Percentiles rank a stretch among this genome's conserved stretches.
phyloP scores from a whole-genome alignment of 1,284 basidiomycete species.

The Hemileia vastatrix region DNA sequence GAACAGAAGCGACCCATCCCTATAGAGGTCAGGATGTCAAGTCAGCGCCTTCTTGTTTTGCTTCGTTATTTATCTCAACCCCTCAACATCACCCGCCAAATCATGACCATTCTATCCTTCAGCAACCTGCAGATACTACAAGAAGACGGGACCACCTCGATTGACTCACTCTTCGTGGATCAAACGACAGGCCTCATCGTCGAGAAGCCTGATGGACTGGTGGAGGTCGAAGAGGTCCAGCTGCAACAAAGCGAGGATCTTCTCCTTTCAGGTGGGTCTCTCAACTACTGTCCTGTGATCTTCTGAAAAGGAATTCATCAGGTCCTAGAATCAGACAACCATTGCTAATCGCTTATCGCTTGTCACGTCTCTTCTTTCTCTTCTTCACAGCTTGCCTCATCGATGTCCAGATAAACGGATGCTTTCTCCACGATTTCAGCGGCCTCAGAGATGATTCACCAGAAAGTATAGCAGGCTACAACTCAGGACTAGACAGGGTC shows the following conservation, averaged over 20 bases:
- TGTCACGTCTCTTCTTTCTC: too few relatives aligned
- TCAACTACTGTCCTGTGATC: not conserved
- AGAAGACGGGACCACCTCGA: not conserved
- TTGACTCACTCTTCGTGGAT: not conserved
- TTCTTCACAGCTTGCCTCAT: conserved; percentile 63
- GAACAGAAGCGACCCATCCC: too few relatives aligned
- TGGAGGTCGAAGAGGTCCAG: not conserved
- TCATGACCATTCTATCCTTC: not conserved
- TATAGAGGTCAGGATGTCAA: too few relatives aligned
- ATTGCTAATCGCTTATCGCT: too few relatives aligned
- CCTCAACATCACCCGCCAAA: not conserved
- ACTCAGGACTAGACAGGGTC: conserved; percentile 57
- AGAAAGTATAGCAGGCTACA: conserved; percentile 49
- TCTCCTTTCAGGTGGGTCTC: not conserved
- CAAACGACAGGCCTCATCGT: not conserved
- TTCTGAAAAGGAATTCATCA: too few relatives aligned
- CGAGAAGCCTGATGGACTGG: not conserved
- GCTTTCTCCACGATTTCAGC: conserved; percentile 80
- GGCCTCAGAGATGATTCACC: conserved; percentile 62
- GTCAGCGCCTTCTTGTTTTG: not conserved
- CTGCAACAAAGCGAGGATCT: not conserved
- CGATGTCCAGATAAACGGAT: conserved; percentile 76
- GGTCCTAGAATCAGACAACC: too few relatives aligned
- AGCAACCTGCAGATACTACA: not conserved
- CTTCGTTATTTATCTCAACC: not conserved